Base-by-base conservation (phyloP, 2,329 filamentous ascomycete species). In the Talaromyces sp. region DNA sequence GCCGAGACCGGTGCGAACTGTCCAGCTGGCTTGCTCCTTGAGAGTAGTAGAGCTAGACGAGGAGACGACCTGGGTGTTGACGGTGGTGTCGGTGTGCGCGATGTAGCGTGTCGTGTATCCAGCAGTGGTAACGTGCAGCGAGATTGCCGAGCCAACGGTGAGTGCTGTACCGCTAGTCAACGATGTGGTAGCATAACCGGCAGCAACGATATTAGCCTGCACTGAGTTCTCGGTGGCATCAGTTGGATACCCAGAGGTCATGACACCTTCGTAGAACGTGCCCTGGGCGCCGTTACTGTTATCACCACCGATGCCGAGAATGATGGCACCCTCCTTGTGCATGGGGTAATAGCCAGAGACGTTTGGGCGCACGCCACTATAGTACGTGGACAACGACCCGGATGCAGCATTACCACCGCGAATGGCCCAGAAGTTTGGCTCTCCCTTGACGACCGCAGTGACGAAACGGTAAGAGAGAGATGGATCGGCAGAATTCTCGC, bases 261-360 rank as follows among this genome's bases (percentile, higher is more conserved):
- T 64, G 7, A 60, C 62, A 14, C 62, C 62, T 59, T 64, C 62
- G 45, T 64, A 64, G 33, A 64, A 64, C 2, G 62, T 64, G 11
- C 62, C 62, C 62, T 64, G 62, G 45, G 62, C 62, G 6, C 62
- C 43, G 19, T 52, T 39, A 39, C 62, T 64, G 43, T 64, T 64
- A 45, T 64, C 62, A 33, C 62, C 62, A 6, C 62, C 62, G 11
- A 60, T 64, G 9, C 62, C 62, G 35, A 64, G 62, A 35, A 64
- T 60, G 35, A 64, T 64, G n/a, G 62, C 54, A 16, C 62, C 62
- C 13, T 64, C 62, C 52, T 64, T 64, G n/a, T 19, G 31, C 62
- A 64, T 64, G 2, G 62, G 54, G 13, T 60, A 60, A 54, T 64
- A 64, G 14, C 62, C 62, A 60, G 56, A 50, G 2, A 24, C 54